Evolutionary conservation across 805 yeast species (phyloP).

Genomic region (Candida oleophila): DNA sequence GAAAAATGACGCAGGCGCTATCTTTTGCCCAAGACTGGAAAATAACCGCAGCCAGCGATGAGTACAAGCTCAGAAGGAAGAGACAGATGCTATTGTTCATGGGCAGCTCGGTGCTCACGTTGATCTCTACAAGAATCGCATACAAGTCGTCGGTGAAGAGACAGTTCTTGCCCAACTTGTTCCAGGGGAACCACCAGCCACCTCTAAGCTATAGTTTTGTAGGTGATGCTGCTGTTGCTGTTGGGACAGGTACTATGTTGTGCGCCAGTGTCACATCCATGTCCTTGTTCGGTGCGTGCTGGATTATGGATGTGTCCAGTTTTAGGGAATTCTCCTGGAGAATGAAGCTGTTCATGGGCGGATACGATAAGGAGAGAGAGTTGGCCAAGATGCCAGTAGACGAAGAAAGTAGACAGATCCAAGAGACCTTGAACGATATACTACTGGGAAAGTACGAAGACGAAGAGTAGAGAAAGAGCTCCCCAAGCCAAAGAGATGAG

Average conservation of each 20-base stretch:
- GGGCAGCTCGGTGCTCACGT: constrained; percentile 69
- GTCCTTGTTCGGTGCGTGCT: constrained; percentile 71
- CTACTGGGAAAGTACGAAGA: constrained; percentile 44
- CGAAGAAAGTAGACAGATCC: constrained; percentile 57
- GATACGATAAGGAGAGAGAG: constrained; percentile 55
- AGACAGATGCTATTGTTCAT: constrained; percentile 71
- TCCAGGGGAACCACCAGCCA: constrained; percentile 83
- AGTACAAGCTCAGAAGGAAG: constrained; percentile 62
- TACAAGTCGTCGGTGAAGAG: constrained; percentile 71
- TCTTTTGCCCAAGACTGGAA: constrained; percentile 11
- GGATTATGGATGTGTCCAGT: constrained; percentile 73
- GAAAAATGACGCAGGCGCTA: not conserved
- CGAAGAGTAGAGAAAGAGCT: not conserved
- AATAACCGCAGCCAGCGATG: constrained; percentile 37
- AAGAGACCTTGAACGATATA: constrained; percentile 52
- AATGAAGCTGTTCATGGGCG: constrained; percentile 67
- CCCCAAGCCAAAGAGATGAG: constrained; percentile 10
- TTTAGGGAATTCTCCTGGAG: constrained; percentile 69
- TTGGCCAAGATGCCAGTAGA: constrained; percentile 45
- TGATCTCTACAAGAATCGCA: constrained; percentile 71
- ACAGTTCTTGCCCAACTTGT: constrained; percentile 71
- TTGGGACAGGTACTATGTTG: constrained; percentile 73
- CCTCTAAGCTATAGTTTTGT: constrained; percentile 75
- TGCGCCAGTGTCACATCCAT: constrained; percentile 73
- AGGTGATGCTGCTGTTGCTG: constrained; percentile 82